Base-by-base conservation (phyloP, 1,284 basidiomycete species). In the Porogramme epimiltina region DNA sequence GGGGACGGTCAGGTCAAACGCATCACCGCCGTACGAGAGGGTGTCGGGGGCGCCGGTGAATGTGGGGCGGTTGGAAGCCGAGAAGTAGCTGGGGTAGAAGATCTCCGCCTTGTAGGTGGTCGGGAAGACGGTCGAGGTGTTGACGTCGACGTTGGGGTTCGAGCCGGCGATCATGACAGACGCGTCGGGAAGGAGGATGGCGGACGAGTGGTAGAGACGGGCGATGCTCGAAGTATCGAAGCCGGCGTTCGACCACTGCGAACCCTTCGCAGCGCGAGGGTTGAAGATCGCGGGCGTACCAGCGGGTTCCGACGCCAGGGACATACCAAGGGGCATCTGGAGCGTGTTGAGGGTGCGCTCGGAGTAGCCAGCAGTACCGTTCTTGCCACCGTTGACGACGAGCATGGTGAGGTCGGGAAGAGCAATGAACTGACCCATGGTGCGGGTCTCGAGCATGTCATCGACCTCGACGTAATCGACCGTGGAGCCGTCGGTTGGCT, bases 71-170 rank as follows among this genome's bases (percentile, higher is more conserved):
- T 77, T 76, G 49, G 81, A 65, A 45, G 89, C 86, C 58, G 77
- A 83, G 76, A 93, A 95, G 70, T 93, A 93, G 1, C 82, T 73
- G 0, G 92, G 92, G 68, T 92, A 92, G 74, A 94, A 96, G 49
- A 89, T 84, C 70, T 98, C 94, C 0, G 92, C 85, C 42, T 82
- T 77, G 70, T 96, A 97, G 39, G 89, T 87, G 5, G 95, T 97
- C 9, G 91, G 89, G 79, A 84, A 98, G 53, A 79, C 62, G 22
- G 88, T 80, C 25, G 75, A 73, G 10, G 74, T 52, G 61, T 90
- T 89, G 58, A 86, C 91, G 62, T 97, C 94, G 51, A 91, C 79
- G 68, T 97, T 96, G 36, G 95, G 95, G 73, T 97, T 98, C 22
- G 91, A 94, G 11, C 95, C 95, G 47, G 92, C 93, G 54, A 97